Percentiles rank a stretch among this genome's conserved stretches.
phyloP scores from a whole-genome alignment of 768 basidiomycete genomes.

The Serpula lacrymans region DNA sequence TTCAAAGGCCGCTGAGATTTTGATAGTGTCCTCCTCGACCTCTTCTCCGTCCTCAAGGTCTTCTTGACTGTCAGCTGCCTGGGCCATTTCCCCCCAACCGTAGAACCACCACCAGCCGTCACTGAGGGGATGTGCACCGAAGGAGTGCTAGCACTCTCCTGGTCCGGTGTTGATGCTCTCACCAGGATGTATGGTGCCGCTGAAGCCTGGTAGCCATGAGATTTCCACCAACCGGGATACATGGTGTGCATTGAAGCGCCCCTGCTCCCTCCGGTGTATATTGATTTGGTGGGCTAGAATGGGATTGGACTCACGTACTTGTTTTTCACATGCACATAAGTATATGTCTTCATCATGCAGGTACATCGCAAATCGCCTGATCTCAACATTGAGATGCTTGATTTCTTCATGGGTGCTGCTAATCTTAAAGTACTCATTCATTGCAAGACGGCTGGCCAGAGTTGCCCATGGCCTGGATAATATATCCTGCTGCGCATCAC shows the following conservation, averaged over 20 bases:
- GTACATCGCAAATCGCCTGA: constrained; percentile 7
- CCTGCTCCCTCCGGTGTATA: no score
- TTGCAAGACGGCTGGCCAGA: constrained; percentile 9
- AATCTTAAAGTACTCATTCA: constrained; percentile 22
- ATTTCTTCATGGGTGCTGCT: constrained; percentile 18
- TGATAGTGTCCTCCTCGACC: no score
- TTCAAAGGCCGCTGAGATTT: no score
- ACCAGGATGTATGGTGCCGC: constrained; percentile 6
- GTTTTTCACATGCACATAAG: neutral
- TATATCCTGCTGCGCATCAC: constrained; percentile 11
- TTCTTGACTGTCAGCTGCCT: no score
- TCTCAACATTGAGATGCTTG: constrained; percentile 11
- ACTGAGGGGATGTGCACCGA: no score
- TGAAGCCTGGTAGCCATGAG: constrained; percentile 8
- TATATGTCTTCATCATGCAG: constrained; percentile 9
- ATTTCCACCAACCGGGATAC: constrained; percentile 1
- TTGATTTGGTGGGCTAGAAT: no score
- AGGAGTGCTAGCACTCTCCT: neutral
- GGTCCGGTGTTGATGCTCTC: neutral
- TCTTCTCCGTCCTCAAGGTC: no score
- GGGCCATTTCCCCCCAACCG: no score
- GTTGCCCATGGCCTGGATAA: constrained; percentile 13
- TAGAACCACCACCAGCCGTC: no score
- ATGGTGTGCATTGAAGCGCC: neutral
- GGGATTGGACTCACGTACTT: neutral